phyloP scores from a whole-genome alignment of 352 stramenopile species.

The Phytophthora brassicae region DNA sequence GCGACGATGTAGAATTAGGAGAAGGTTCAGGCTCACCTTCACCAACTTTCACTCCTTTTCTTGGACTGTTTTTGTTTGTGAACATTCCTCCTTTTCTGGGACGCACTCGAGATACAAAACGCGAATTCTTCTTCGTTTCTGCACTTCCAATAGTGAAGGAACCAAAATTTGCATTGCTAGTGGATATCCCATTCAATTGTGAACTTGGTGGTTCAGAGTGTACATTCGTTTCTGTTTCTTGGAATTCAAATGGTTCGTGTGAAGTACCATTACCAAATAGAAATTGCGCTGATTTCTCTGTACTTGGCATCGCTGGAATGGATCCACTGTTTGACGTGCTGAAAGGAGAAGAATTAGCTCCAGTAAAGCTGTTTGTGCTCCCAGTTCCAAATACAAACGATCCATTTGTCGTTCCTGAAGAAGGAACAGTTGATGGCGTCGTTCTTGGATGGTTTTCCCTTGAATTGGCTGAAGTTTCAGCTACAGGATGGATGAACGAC shows the following conservation, averaged over 20 bases:
- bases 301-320: neutral
- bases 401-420: neutral
- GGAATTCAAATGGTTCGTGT: conserved; percentile 26
- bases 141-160: conserved; percentile 34
- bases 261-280: conserved; percentile 23
- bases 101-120: conserved; percentile 5
- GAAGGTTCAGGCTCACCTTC: conserved; percentile 24
- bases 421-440: neutral
- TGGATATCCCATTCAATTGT: conserved; percentile 2
- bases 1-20: neutral
- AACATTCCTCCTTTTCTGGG: conserved; percentile 36
- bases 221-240: neutral
- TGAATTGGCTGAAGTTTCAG: neutral
- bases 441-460: neutral
- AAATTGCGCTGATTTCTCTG: conserved; percentile 13
- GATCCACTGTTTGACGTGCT: neutral
- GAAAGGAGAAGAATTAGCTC: conserved; percentile 1
- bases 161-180: conserved; percentile 8
- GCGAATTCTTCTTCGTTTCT: conserved; percentile 13
- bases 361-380: neutral
- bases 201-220: neutral
- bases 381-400: conserved; percentile 18
- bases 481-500: neutral
- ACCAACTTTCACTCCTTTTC: conserved; percentile 14
- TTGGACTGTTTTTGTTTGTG: conserved; percentile 30